Conservation (phyloP, 1,284 basidiomycete species). For the Apiotrichum veenhuisii region DNA sequence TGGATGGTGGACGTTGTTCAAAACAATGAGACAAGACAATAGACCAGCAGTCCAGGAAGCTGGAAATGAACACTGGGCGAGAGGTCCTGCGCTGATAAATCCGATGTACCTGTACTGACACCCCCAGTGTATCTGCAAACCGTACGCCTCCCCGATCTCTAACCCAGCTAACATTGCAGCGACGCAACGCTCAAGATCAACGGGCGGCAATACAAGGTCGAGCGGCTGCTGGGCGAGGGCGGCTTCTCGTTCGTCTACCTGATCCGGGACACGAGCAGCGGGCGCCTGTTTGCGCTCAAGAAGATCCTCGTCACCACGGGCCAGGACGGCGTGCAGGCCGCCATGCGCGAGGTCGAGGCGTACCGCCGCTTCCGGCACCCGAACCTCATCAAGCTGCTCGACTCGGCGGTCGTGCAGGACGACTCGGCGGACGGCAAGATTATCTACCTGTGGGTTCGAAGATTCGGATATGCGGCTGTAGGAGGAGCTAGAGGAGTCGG, state of each 20-base stretch:
- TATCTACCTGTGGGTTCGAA: slow-evolving; percentile 66
- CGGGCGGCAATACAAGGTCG: slow-evolving; percentile 82
- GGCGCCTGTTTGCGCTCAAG: slow-evolving; percentile 88
- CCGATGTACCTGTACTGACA: not conserved
- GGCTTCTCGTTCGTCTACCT: slow-evolving; percentile 94
- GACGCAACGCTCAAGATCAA: slow-evolving; percentile 79
- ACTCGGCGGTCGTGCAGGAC: slow-evolving; percentile 92
- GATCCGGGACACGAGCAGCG: slow-evolving; percentile 62
- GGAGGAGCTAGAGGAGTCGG: no score
- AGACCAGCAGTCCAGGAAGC: no score
- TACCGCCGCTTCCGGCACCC: slow-evolving; percentile 82
- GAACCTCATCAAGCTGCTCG: slow-evolving; percentile 53
- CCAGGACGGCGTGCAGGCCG: slow-evolving; percentile 51
- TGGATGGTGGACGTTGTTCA: not conserved
- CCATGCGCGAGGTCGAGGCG: slow-evolving; percentile 86
- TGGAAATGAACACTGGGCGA: no score
- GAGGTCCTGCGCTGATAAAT: no score
- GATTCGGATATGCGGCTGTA: no score
- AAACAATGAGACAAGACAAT: no score
- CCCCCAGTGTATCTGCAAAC: slow-evolving; percentile 48
- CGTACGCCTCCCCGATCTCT: slow-evolving; percentile 24
- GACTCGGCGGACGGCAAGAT: slow-evolving; percentile 76
- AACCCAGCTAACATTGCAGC: slow-evolving; percentile 20
- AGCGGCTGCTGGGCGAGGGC: slow-evolving; percentile 87
- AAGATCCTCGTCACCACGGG: slow-evolving; percentile 87